Evolutionary conservation across 2,329 filamentous ascomycete species (phyloP), one percentile per base, ranked within the genome.

Genomic region (Cladophialophora psammophila): DNA sequence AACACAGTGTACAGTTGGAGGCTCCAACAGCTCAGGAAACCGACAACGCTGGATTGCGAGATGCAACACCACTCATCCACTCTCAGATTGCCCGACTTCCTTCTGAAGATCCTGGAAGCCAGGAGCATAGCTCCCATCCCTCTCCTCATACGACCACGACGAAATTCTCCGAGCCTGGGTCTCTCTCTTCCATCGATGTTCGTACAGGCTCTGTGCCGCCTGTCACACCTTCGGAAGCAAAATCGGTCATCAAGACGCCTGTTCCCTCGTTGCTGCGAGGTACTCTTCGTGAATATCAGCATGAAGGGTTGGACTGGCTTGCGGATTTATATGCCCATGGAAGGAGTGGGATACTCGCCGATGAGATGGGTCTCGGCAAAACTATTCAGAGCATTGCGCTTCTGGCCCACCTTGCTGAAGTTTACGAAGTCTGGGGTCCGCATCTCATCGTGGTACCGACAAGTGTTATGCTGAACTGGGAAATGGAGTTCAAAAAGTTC

Each of bases 401-500:
- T 2, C 84, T 99, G 42, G 95, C 95, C 4, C 94, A 99, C 77
- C 85, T 99, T 40, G 95, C 96, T 8, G 94, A 94, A 69, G 86
- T 93, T 45, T 91, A 97, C 76, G 88, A 93, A 74, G 89, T 96
- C 5, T 99, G 95, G 96, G 95, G 96, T 0, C 93, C 95, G 0
- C 95, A 99, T 82, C 83, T 99, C 31, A 92, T 99, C 57, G 91
- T 99, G 68, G 95, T 99, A 1, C 95, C 95, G 1, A 99, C 95
- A 1, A 98, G 94, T 79, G 96, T 99, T 57, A 97, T 99, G 86
- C 87, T 99, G 71, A 99, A 99, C 76, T 99, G 95, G 95, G 96
- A 99, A 78, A 98, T 98, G 91, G 95, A 99, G 79, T 99, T 99
- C 85, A 98, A 98, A 76, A 99, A 99, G 78, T 99, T 82, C 88